Percentiles rank a stretch among this genome's conserved stretches.
These are phyloP conservation scores for Trichoderma polysporum DNA, from an alignment of 2,329 filamentous ascomycete species.

Conservation along the genomic window DNA sequence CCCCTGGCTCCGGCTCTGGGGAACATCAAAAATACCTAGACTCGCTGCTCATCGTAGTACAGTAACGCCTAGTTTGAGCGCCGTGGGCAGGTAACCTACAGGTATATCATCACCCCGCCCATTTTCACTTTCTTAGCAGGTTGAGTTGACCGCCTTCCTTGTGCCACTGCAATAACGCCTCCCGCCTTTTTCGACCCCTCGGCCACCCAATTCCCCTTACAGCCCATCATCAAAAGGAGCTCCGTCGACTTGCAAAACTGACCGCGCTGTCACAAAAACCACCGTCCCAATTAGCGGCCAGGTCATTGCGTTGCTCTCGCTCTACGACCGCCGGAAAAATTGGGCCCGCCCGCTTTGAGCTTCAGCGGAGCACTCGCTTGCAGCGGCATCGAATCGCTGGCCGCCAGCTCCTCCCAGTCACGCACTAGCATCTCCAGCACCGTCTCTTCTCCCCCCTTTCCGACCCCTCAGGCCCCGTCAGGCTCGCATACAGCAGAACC, in stretches of 20 bases:
- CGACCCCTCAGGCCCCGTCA: slow-evolving; percentile 21
- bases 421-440: slow-evolving; percentile 16
- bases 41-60: neutral
- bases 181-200: neutral
- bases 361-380: slow-evolving; percentile 8
- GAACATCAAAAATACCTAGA: neutral
- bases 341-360: slow-evolving; percentile 14
- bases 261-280: neutral
- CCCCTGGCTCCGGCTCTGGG: neutral
- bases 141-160: slow-evolving; percentile 10
- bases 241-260: neutral
- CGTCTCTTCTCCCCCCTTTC: slow-evolving; percentile 12
- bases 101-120: slow-evolving; percentile 11
- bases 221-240: slow-evolving; percentile 11
- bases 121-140: neutral
- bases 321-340: neutral
- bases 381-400: slow-evolving; percentile 1
- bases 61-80: neutral
- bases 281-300: slow-evolving; percentile 3
- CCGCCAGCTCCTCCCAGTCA: slow-evolving; percentile 6
- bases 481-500: slow-evolving; percentile 14
- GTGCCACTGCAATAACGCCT: neutral
- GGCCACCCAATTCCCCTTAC: neutral
- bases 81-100: neutral
- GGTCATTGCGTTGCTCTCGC: slow-evolving; percentile 3